phyloP scores from a whole-genome alignment of 1,139 yeast species.

The Debaryomycetaceae sp. region DNA sequence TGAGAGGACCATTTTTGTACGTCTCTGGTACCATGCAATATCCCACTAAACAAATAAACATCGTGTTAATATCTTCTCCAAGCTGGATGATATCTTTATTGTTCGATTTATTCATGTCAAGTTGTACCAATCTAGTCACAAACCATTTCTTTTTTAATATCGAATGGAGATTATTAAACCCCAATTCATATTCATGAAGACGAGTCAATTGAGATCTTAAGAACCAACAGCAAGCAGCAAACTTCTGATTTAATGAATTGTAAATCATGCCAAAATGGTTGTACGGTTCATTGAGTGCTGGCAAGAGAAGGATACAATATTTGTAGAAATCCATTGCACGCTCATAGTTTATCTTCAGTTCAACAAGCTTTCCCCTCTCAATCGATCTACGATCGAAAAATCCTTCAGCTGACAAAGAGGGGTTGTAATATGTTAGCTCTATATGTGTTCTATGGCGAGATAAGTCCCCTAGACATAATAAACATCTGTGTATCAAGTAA shows the following conservation, averaged over 20 bases:
- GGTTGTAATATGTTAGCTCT: constrained; percentile 39
- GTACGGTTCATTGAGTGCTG: constrained; percentile 66
- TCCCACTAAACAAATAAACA: constrained; percentile 27
- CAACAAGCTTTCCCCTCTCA: constrained; percentile 25
- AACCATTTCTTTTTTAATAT: constrained; percentile 33
- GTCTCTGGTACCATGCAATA: constrained; percentile 24
- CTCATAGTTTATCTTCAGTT: constrained; percentile 20
- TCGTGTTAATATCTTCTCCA: constrained; percentile 17
- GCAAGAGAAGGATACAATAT: constrained; percentile 52
- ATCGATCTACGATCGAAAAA: constrained; percentile 30
- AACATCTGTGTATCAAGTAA: constrained; percentile 50
- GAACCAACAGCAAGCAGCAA: constrained; percentile 44
- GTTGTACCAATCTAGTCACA: constrained; percentile 18
- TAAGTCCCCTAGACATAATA: constrained; percentile 57
- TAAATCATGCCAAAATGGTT: constrained; percentile 63
- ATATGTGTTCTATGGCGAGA: constrained; percentile 53
- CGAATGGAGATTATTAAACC: constrained; percentile 35
- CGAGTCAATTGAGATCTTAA: constrained; percentile 58
- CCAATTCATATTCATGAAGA: constrained; percentile 41
- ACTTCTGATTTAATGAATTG: constrained; percentile 32
- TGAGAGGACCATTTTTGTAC: constrained; percentile 22
- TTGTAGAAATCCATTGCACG: constrained; percentile 48
- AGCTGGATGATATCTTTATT: constrained; percentile 8
- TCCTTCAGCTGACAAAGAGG: constrained; percentile 31
- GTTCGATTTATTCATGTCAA: constrained; percentile 8